Evolutionary conservation across 495 filamentous ascomycete genomes (phyloP), one percentile per base, ranked within the genome.

Genomic region (Filosporella fistucella): DNA sequence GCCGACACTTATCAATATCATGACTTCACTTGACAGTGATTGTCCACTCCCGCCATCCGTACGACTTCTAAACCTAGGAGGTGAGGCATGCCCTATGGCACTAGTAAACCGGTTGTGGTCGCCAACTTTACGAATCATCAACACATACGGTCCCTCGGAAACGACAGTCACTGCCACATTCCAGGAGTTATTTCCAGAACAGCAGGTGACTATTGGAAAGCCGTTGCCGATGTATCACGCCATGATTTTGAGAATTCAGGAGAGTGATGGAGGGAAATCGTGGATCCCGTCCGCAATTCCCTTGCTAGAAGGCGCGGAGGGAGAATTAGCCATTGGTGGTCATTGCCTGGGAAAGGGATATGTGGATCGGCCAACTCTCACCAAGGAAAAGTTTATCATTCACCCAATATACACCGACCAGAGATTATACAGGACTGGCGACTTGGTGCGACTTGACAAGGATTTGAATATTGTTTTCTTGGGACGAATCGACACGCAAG

Each of bases 291-390:
- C n/a, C n/a, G n/a, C n/a, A n/a, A n/a, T n/a, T n/a, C n/a, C n/a
- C n/a, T n/a, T 67, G 14, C 46, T 21, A 3, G 47, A 73, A 5
- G 82, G 82, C 14, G 62, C 64, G 4, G 62, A 79, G 25, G 83
- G 83, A 29, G 83, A 86, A 56, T 54, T 85, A 16, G 54, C 77
- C 2, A 66, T 87, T 16, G 80, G 83, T 62, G 80, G 81, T 0
- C 74, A 78, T 0, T 61, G 73, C 18, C 58, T 84, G 8, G 71
- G 67, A 6, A 55, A 63, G 0, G 69, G 69, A 0, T 84, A 84
- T 47, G 58, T 83, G 6, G 52, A 60, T 25, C 42, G 47, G 18
- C 28, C 41, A 1, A 32, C 42, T 11, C 43, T 43, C 26, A 56
- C 53, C 0, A 26, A 28, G 2, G 34, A 17, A 13, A n/a, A 62